These are phyloP conservation scores for Didymosphaeria variabile DNA, from an alignment of 2,329 filamentous ascomycete genomes.

Conservation along the genomic window DNA sequence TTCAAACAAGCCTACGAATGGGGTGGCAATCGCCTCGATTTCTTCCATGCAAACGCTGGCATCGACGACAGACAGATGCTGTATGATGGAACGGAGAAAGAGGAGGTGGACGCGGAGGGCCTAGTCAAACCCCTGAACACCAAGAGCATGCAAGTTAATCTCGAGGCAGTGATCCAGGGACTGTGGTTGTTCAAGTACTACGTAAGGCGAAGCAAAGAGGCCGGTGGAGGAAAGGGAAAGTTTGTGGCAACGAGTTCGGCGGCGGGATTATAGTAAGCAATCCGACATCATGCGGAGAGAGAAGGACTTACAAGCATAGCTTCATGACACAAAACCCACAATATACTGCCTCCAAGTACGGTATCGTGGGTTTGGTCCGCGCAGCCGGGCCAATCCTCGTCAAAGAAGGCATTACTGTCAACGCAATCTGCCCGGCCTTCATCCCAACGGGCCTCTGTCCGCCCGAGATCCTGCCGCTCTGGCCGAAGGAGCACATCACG, in stretches of 20 bases:
- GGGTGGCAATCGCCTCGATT: constrained; percentile 53
- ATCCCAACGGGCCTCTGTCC: constrained; percentile 52
- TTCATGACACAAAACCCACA: constrained; percentile 48
- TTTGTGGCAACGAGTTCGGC: constrained; percentile 53
- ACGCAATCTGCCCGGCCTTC: constrained; percentile 53
- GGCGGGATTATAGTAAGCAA: constrained; percentile 49
- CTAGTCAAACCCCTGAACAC: constrained; percentile 50
- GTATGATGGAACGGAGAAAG: constrained; percentile 43
- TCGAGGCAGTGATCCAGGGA: constrained; percentile 54
- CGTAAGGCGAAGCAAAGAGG: constrained; percentile 52
- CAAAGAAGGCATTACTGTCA: constrained; percentile 49
- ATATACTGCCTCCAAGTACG: constrained; percentile 56
- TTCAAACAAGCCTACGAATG: constrained; percentile 54
- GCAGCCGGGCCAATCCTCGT: constrained; percentile 46
- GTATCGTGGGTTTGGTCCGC: constrained; percentile 51
- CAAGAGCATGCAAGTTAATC: constrained; percentile 51
- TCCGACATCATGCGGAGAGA: neutral
- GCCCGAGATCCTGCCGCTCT: constrained; percentile 47
- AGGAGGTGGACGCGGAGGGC: constrained; percentile 46
- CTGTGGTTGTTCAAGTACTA: constrained; percentile 56
- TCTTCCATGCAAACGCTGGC: constrained; percentile 56
- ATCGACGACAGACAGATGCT: constrained; percentile 51
- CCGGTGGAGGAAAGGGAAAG: constrained; percentile 44
- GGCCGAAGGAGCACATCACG: constrained; percentile 52
- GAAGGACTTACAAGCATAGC: constrained; percentile 15